A percentile compares a stretch with the other conserved stretches of the same genome.
These are phyloP conservation scores for Tuber borchii DNA, from an alignment of 495 filamentous ascomycete species.

Conservation along the genomic window DNA sequence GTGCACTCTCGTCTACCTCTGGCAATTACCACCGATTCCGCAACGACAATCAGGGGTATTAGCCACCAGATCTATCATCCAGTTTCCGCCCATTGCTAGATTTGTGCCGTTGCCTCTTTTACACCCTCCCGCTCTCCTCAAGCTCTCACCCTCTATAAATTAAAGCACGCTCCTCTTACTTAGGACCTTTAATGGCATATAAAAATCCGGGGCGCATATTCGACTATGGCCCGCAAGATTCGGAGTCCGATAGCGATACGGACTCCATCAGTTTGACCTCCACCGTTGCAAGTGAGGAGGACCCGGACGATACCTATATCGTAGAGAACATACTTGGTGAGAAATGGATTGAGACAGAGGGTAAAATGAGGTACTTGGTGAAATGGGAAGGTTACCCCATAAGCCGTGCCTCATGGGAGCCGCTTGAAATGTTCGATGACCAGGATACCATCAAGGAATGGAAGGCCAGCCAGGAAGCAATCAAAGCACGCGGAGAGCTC, in stretches of 20 bases:
- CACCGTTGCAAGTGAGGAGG: slow-evolving; percentile 47
- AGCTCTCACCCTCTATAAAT: too few relatives aligned
- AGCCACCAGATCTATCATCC: neutral
- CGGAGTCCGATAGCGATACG: slow-evolving; percentile 44
- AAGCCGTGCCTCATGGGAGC: slow-evolving; percentile 60
- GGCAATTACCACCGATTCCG: neutral
- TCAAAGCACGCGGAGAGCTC: slow-evolving; percentile 16
- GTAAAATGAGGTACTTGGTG: slow-evolving; percentile 53
- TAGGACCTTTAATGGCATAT: neutral
- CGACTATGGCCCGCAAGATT: slow-evolving; percentile 7
- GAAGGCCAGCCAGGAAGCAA: slow-evolving; percentile 24
- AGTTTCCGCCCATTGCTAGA: neutral
- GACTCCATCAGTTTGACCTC: slow-evolving; percentile 60
- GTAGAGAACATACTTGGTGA: slow-evolving; percentile 54
- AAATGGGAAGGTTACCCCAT: slow-evolving; percentile 61
- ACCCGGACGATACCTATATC: slow-evolving; percentile 46
- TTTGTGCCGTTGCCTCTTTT: neutral
- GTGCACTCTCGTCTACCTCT: neutral
- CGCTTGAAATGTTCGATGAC: slow-evolving; percentile 50
- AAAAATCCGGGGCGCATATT: neutral
- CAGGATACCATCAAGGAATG: slow-evolving; percentile 42
- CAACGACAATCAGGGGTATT: neutral
- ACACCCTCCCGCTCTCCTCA: neutral
- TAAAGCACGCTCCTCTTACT: neutral
- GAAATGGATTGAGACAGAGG: slow-evolving; percentile 41